These are phyloP conservation scores for Baorangia bicolor DNA, from an alignment of 768 basidiomycete genomes.

Conservation along the genomic window DNA sequence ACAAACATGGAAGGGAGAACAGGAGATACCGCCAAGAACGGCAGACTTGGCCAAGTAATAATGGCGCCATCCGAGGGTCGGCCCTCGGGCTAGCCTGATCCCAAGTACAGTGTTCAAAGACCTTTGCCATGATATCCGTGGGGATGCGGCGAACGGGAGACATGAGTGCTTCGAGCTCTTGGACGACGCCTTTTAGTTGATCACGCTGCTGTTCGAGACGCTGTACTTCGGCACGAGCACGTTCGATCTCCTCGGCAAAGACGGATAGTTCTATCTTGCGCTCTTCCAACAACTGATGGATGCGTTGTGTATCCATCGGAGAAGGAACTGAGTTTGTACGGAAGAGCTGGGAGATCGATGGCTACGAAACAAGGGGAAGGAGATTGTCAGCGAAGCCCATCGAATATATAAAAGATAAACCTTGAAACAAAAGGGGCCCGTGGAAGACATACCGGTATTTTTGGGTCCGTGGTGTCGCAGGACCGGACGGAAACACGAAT, in stretches of 20 bases:
- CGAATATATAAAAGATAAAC: neutral
- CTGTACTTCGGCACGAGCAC: constrained; percentile 20
- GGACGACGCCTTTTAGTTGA: constrained; percentile 12
- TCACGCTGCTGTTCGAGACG: constrained; percentile 19
- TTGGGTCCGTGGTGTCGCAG: constrained; percentile 12
- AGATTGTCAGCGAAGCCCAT: neutral
- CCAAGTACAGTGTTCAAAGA: constrained; percentile 25
- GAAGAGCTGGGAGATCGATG: constrained; percentile 30
- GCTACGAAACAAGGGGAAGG: constrained; percentile 1
- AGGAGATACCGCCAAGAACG: constrained; percentile 32
- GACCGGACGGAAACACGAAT: neutral
- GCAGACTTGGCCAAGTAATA: constrained; percentile 32
- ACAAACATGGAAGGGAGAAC: constrained; percentile 28
- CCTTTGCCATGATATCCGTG: constrained; percentile 28
- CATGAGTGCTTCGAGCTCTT: constrained; percentile 26
- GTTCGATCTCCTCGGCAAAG: constrained; percentile 20
- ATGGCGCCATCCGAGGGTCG: constrained; percentile 17
- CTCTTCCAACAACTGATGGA: constrained; percentile 16
- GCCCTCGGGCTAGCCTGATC: constrained; percentile 9
- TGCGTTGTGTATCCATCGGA: constrained; percentile 17
- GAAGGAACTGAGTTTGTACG: constrained; percentile 29
- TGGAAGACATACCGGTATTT: constrained; percentile 24
- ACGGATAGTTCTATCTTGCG: constrained; percentile 13
- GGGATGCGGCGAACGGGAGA: constrained; percentile 34
- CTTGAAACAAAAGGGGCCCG: neutral